phyloP scores from a whole-genome alignment of 2,329 filamentous ascomycete genomes.

The Pseudopithomyces chartarum region DNA sequence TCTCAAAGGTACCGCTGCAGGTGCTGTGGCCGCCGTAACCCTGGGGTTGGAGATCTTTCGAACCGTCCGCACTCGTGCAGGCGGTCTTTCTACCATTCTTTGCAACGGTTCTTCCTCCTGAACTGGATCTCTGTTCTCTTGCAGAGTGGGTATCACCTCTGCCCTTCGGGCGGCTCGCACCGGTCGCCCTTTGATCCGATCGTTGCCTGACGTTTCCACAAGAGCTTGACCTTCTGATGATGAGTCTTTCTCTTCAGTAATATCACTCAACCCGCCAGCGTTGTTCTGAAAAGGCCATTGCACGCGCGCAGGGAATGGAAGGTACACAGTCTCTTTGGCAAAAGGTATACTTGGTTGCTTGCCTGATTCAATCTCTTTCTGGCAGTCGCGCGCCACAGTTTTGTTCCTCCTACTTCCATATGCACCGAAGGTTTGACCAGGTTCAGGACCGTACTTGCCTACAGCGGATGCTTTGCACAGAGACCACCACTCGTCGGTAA shows the following conservation, averaged over 20 bases:
- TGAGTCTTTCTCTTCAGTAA: conserved; percentile 47
- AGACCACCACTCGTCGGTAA: conserved; percentile 56
- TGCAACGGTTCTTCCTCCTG: conserved; percentile 32
- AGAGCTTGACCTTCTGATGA: conserved; percentile 47
- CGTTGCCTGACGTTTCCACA: conserved; percentile 54
- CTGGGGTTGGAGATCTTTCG: conserved; percentile 44
- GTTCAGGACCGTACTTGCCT: conserved; percentile 52
- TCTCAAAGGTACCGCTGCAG: conserved; percentile 32
- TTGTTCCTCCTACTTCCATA: conserved; percentile 54
- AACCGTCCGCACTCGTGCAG: conserved; percentile 41
- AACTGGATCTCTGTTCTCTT: conserved; percentile 44
- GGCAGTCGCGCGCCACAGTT: conserved; percentile 56
- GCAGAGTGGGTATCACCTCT: conserved; percentile 33
- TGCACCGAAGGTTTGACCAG: conserved; percentile 53
- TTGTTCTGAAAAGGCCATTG: conserved; percentile 41
- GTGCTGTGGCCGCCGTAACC: conserved; percentile 36
- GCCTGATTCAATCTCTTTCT: conserved; percentile 54
- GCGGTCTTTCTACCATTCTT: conserved; percentile 40
- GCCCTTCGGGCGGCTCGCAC: conserved; percentile 28
- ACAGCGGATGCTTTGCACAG: conserved; percentile 58
- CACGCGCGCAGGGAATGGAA: conserved; percentile 49
- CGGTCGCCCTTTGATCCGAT: conserved; percentile 35
- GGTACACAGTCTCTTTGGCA: conserved; percentile 53
- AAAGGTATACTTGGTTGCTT: conserved; percentile 56
- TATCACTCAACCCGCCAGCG: conserved; percentile 44